Base-by-base conservation (phyloP, 2,329 filamentous ascomycete species). In the Mariannaea elegans region DNA sequence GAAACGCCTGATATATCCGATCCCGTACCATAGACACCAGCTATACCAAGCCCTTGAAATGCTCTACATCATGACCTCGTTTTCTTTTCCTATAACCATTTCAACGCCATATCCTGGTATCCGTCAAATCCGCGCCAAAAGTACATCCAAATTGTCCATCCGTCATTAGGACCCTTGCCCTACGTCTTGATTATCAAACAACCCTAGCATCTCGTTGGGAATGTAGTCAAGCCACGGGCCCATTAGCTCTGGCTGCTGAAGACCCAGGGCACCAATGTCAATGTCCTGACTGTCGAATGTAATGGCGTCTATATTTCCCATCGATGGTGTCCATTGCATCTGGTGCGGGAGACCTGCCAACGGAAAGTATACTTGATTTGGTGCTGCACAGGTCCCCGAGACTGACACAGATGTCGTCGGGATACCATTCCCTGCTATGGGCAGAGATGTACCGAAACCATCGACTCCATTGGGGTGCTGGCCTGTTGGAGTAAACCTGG, bases 201-300 rank as follows among this genome's bases (percentile, higher is more conserved):
- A 82, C 29, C 81, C 82, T 36, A 90, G 69, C 60, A 91, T 82
- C 69, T 91, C 88, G 21, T 83, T 84, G 0, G 90, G 89, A 7
- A 93, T 77, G 60, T 91, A 91, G 67, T 92, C 90, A 10, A 93
- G 78, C 89, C 90, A 94, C 3, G 77, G 76, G 1, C 88, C 87
- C 81, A 90, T 86, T 76, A 92, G 85, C 41, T 92, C 89, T 14
- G 87, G 84, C 2, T 78, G 77, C 2, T 80, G 77, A 36, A 82
- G 61, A 0, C 87, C 88, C 16, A 93, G 76, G 4, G 85, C 79
- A 21, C 84, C 86, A 81, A 94, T 90, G 64, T 94, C 90, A 31
- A 94, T 87, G 64, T 94, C 90, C 63, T 92, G 90, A 60, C 87
- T 90, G 71, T 92, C 87, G 65, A 94, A 91, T 62, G 90, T 88